Evolutionary conservation across 2,329 filamentous ascomycete genomes (phyloP), one percentile per base, ranked within the genome.

Genomic region (Boeremia lycopersici): DNA sequence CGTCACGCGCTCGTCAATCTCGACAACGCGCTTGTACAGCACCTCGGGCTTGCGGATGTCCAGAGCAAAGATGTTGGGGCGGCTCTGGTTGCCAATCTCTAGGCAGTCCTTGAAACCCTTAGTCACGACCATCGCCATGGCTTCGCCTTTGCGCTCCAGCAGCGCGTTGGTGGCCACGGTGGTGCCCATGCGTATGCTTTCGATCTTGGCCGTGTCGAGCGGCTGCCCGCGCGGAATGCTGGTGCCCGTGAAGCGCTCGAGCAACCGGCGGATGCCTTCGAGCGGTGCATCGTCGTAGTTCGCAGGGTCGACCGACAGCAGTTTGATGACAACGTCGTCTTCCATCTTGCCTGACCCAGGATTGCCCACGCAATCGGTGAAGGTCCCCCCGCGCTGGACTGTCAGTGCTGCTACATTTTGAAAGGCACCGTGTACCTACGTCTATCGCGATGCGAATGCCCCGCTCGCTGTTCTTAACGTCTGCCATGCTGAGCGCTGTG

Each of bases 161-260:
- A 97, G 77, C 0, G 93, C 93, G 74, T 97, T 97, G 0, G 93
- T 97, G 9, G 93, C 93, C 11, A 97, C 92, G 0, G 93, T 97
- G 1, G 93, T 97, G 39, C 93, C 93, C 93, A 97, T 97, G 42
- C 93, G 88, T 72, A 97, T 96, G 50, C 89, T 92, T 64, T 95
- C 90, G 64, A 97, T 96, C 68, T 87, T 78, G 15, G 86, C 85
- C 1, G 92, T 96, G 73, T 96, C 91, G 8, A 96, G 79, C 1
- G 89, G 80, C 71, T 92, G 81, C 25, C 91, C 91, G 42, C 92
- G 86, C 3, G 90, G 90, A 39, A 96, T 92, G 4, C 93, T 87
- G 53, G 83, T 82, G 48, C 83, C 82, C 2, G 87, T 85, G 74
- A 96, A 96, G 64, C 86, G 87, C 62, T 88, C 88, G 76, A 96